Evolutionary conservation across 2,329 filamentous ascomycete genomes (phyloP).

Genomic region (Coccinonectria pachysandricola): DNA sequence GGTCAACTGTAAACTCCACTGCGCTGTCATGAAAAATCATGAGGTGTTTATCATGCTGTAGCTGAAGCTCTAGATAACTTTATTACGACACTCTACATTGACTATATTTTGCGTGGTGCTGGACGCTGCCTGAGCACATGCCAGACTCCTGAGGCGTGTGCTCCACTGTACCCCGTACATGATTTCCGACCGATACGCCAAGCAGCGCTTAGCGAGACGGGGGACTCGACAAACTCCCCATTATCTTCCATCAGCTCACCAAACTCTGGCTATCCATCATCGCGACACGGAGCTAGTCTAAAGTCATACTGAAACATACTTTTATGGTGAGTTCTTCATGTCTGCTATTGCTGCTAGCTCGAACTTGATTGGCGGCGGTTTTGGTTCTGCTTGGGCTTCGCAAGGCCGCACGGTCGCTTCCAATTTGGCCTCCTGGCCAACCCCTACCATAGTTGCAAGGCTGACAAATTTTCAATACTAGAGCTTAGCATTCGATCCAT

Average conservation of each 20-base stretch:
- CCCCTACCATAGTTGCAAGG: too few relatives aligned
- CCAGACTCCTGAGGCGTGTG: slow-evolving; percentile 20
- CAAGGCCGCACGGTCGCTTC: slow-evolving; percentile 2
- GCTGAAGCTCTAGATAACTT: slow-evolving; percentile 6
- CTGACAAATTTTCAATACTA: slow-evolving; percentile 13
- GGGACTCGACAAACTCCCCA: slow-evolving; percentile 14
- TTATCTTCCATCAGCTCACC: slow-evolving; percentile 21
- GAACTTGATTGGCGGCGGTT: slow-evolving; percentile 1
- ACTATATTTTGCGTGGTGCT: slow-evolving; percentile 10
- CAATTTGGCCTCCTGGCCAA: slow-evolving; percentile 7
- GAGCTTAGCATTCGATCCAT: slow-evolving; percentile 9
- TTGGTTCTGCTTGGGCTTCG: slow-evolving; percentile 1
- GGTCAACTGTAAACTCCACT: slow-evolving; percentile 18
- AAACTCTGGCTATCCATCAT: slow-evolving; percentile 16
- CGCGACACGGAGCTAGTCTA: slow-evolving; percentile 15
- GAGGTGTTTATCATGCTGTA: too few relatives aligned
- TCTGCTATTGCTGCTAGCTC: too few relatives aligned
- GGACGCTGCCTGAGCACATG: slow-evolving; percentile 19
- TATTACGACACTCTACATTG: slow-evolving; percentile 4
- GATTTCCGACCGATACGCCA: slow-evolving; percentile 21
- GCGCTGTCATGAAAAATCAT: too few relatives aligned
- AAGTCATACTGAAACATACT: too few relatives aligned
- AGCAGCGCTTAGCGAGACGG: slow-evolving; percentile 24
- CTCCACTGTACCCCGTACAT: slow-evolving; percentile 18
- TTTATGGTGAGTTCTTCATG: slow-evolving; percentile 15